These are phyloP conservation scores for Russula vinacea DNA, from an alignment of 768 basidiomycete species.

Conservation along the genomic window DNA sequence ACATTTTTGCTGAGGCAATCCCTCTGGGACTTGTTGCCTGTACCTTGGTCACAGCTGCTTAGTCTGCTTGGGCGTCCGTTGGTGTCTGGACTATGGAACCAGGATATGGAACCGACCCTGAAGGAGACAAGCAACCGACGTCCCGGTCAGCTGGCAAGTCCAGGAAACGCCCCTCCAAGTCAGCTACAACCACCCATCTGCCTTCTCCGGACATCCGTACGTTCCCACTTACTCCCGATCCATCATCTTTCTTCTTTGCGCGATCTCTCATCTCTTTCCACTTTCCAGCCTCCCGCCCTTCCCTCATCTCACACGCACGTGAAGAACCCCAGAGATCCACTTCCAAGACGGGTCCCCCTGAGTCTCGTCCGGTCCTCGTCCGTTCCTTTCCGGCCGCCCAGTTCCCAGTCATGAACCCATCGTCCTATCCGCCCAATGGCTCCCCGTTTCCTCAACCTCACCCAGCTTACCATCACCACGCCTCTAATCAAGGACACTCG, in stretches of 20 bases:
- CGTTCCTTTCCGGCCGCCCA: slow-evolving; percentile 52
- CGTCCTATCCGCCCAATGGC: slow-evolving; percentile 60
- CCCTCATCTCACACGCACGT: slow-evolving; percentile 36
- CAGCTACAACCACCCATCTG: slow-evolving; percentile 15
- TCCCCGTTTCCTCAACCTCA: slow-evolving; percentile 47
- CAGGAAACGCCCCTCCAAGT: slow-evolving; percentile 27
- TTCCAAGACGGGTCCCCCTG: slow-evolving; percentile 38
- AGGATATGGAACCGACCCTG: slow-evolving; percentile 20
- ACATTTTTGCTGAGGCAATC: slow-evolving; percentile 6
- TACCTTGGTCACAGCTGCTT: slow-evolving; percentile 22
- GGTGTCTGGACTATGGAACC: slow-evolving; percentile 22
- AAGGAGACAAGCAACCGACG: slow-evolving; percentile 20
- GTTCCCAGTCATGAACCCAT: slow-evolving; percentile 65
- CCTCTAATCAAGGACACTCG: slow-evolving; percentile 37
- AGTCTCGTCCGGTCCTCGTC: slow-evolving; percentile 40
- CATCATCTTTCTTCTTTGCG: slow-evolving; percentile 12
- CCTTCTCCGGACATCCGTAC: slow-evolving; percentile 29
- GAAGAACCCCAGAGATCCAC: slow-evolving; percentile 32
- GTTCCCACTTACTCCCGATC: slow-evolving; percentile 20
- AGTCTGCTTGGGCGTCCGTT: slow-evolving; percentile 19
- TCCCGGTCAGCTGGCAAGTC: slow-evolving; percentile 28
- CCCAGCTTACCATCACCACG: slow-evolving; percentile 37
- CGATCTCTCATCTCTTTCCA: slow-evolving; percentile 12
- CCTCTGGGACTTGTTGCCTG: slow-evolving; percentile 8
- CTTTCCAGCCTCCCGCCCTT: slow-evolving; percentile 27